These are phyloP conservation scores for Ettlia oleoabundans DNA, from an alignment of 139 green algal genomes.

Conservation along the genomic window DNA sequence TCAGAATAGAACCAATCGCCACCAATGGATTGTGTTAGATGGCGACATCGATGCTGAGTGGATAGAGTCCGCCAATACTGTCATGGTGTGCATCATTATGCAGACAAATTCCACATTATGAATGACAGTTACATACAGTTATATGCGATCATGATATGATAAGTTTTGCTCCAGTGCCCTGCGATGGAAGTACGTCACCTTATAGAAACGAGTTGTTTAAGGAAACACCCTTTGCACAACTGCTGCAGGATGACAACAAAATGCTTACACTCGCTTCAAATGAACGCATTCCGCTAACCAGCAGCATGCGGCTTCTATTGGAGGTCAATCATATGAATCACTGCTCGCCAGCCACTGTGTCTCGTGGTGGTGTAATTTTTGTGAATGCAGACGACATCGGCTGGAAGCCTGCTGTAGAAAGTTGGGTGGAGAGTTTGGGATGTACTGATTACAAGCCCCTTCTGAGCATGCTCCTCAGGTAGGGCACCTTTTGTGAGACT, in stretches of 20 bases:
- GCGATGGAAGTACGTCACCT: no score
- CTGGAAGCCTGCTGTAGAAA: slow-evolving; percentile 78
- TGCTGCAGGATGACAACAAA: slow-evolving; percentile 84
- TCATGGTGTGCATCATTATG: slow-evolving; percentile 58
- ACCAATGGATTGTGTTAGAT: slow-evolving; percentile 97
- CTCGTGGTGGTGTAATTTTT: slow-evolving; percentile 91
- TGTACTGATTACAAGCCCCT: slow-evolving; percentile 75
- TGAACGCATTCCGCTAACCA: slow-evolving; percentile 91
- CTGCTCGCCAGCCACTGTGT: slow-evolving; percentile 92
- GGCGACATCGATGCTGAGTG: slow-evolving; percentile 94
- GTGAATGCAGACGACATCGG: slow-evolving; percentile 90
- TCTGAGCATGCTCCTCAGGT: slow-evolving; percentile 84
- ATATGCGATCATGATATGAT: no score
- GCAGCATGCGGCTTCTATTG: slow-evolving; percentile 89
- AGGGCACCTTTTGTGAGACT: neutral
- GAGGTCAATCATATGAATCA: slow-evolving; percentile 86
- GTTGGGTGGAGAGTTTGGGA: slow-evolving; percentile 61
- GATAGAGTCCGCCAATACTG: slow-evolving; percentile 93
- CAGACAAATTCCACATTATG: neutral
- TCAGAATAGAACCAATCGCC: slow-evolving; percentile 83
- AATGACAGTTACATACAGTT: no score
- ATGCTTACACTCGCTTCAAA: slow-evolving; percentile 94
- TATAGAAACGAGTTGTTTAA: no score
- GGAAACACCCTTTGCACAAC: neutral
- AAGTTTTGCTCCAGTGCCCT: no score